These are phyloP conservation scores for Fremontodendron californicum DNA, from an alignment of 345 rosid genomes.

Conservation along the genomic window DNA sequence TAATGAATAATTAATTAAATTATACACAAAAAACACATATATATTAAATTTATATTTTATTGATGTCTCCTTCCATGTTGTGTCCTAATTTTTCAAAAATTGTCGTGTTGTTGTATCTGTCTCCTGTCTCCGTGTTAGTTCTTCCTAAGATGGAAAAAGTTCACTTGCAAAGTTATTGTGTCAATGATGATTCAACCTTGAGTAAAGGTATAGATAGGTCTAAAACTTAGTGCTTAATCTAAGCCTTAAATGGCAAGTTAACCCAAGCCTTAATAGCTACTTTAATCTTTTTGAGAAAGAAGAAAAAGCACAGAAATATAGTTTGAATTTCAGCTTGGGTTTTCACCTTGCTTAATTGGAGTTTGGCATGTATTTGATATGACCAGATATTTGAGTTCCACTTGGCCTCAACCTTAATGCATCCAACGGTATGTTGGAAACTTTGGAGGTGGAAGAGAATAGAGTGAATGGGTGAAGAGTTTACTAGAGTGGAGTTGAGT, in stretches of 20 bases:
- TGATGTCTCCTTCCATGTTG: too few species aligned
- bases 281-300: not conserved
- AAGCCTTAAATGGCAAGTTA: not conserved
- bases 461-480: not conserved
- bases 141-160: not conserved
- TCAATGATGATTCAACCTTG: not conserved
- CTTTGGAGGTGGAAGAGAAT: not conserved
- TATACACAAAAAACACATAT: too few species aligned
- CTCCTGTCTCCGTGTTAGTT: too few species aligned
- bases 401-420: not conserved
- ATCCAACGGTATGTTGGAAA: not conserved
- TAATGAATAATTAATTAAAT: too few species aligned
- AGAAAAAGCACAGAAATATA: not conserved
- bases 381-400: not conserved
- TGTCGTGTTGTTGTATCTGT: too few species aligned
- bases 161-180: not conserved
- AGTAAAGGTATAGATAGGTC: not conserved
- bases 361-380: not conserved
- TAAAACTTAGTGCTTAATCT: not conserved
- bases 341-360: not conserved
- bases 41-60: too few species aligned
- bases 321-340: not conserved
- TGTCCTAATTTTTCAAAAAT: too few species aligned
- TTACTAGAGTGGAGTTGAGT: not conserved
- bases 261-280: not conserved